Conservation (phyloP, 192 early-diverging fungal genomes). For the Coemansia sp. region DNA sequence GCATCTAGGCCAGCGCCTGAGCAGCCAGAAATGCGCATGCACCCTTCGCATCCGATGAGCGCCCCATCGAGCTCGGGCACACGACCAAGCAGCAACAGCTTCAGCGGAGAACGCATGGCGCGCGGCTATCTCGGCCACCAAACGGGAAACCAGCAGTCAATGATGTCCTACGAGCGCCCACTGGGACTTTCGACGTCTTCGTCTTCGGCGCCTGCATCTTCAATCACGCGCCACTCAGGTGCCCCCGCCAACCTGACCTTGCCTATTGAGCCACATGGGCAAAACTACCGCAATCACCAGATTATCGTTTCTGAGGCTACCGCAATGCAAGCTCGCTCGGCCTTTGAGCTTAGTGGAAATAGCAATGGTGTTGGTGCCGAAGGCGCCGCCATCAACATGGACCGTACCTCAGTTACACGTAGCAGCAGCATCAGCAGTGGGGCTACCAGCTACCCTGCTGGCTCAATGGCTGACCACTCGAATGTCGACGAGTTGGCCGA, state of each 20-base stretch:
- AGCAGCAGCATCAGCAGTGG: conserved; percentile 7
- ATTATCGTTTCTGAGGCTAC: conserved; percentile 34
- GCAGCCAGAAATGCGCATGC: conserved; percentile 17
- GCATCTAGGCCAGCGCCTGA: conserved; percentile 31
- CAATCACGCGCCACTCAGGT: conserved; percentile 23
- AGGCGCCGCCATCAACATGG: too few relatives aligned
- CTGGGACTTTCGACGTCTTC: conserved; percentile 25
- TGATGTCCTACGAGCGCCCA: conserved; percentile 5
- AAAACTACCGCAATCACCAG: conserved; percentile 8
- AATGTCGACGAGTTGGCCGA: not conserved
- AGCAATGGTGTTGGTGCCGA: too few relatives aligned
- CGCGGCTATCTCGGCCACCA: not conserved
- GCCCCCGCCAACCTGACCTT: not conserved
- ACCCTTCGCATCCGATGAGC: conserved; percentile 29
- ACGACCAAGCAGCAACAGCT: conserved; percentile 46
- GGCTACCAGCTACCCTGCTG: not conserved
- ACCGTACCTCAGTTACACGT: not conserved
- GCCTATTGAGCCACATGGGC: conserved; percentile 12
- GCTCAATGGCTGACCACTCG: not conserved
- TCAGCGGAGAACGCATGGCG: conserved; percentile 20
- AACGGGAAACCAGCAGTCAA: conserved; percentile 1
- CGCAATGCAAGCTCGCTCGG: conserved; percentile 8
- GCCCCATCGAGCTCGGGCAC: conserved; percentile 19
- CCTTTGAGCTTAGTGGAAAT: too few relatives aligned
- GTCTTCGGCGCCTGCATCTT: conserved; percentile 42